phyloP scores from a whole-genome alignment of 106 monocot species.

The Allium fistulosum region DNA sequence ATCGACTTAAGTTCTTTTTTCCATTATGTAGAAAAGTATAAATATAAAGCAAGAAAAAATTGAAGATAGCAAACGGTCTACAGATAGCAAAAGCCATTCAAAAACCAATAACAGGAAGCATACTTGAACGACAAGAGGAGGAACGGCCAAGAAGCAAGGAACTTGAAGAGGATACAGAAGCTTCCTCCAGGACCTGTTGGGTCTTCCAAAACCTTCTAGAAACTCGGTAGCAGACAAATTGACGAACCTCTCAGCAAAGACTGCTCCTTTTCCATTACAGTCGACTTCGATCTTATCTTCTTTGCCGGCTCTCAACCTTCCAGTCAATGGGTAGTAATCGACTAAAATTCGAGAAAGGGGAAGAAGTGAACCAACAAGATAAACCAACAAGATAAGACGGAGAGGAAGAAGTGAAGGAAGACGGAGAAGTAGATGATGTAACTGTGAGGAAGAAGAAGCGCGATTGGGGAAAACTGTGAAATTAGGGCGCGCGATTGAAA shows the following conservation, averaged over 20 bases:
- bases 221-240: slow-evolving; percentile 49
- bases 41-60: no score
- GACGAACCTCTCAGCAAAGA: slow-evolving; percentile 47
- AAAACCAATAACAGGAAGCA: neutral
- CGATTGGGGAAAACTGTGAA: no score
- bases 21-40: no score
- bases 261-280: slow-evolving; percentile 78
- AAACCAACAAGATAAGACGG: no score
- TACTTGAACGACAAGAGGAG: slow-evolving; percentile 80
- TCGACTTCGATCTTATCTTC: slow-evolving; percentile 66
- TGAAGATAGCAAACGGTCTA: no score
- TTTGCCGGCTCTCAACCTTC: slow-evolving; percentile 35
- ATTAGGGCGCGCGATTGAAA: no score
- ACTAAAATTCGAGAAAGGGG: slow-evolving; percentile 52
- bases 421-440: no score
- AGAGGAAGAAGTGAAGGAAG: no score
- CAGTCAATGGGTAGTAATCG: slow-evolving; percentile 82
- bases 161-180: slow-evolving; percentile 64
- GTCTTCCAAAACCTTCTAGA: slow-evolving; percentile 28
- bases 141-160: slow-evolving; percentile 39
- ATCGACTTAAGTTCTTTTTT: no score
- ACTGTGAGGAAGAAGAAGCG: no score
- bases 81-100: no score
- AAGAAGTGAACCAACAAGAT: no score
- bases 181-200: slow-evolving; percentile 83